phyloP scores from a whole-genome alignment of 2,329 filamentous ascomycete species.

The Orbilia oligospora region DNA sequence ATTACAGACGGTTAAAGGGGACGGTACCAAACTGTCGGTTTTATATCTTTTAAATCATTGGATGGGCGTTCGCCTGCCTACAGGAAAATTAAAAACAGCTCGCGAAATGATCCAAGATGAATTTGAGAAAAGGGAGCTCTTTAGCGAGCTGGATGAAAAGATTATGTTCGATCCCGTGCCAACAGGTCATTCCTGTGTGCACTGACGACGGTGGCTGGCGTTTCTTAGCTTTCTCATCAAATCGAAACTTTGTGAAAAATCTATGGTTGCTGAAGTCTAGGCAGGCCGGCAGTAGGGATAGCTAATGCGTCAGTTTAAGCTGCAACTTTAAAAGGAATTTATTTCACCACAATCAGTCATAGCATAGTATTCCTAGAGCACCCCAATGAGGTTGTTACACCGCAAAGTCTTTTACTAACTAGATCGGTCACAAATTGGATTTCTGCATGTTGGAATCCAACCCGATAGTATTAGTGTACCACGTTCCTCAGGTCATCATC shows the following conservation, averaged over 20 bases:
- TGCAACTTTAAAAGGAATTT: no score
- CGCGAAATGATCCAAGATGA: background rate
- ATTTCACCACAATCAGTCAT: no score
- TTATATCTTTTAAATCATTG: constrained; percentile 30
- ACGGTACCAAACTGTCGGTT: constrained; percentile 34
- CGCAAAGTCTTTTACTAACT: background rate
- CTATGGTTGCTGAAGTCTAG: background rate
- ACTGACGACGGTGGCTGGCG: background rate
- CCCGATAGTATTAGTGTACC: background rate
- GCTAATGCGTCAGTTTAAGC: background rate
- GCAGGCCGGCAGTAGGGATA: background rate
- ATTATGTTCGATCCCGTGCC: constrained; percentile 1
- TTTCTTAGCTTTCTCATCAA: background rate
- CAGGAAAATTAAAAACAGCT: constrained; percentile 13
- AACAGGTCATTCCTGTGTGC: constrained; percentile 1
- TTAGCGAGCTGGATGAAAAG: background rate
- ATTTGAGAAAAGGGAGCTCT: constrained; percentile 7
- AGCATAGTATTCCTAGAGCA: no score
- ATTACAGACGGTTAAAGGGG: constrained; percentile 13
- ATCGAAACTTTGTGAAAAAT: background rate
- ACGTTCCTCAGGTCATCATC: no score
- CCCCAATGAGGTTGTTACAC: background rate
- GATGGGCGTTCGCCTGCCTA: background rate
- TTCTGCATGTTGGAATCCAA: background rate
- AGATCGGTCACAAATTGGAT: background rate